A percentile compares a stretch with the other conserved stretches of the same genome.
These are phyloP conservation scores for Nakazawaea peltata DNA, from an alignment of 805 yeast genomes.

Conservation along the genomic window DNA sequence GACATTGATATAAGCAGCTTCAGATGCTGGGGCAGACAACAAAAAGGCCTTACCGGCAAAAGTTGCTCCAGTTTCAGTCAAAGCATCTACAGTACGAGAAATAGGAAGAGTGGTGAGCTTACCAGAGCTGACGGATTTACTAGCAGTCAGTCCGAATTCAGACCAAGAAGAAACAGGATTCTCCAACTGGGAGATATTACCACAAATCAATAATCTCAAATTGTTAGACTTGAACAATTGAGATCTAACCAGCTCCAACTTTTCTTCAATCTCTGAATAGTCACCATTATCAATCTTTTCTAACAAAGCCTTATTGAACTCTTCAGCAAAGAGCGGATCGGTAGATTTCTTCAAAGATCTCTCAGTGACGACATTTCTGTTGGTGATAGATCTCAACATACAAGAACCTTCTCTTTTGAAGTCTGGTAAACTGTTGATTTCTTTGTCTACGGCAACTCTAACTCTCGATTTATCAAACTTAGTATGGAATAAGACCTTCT, in stretches of 20 bases:
- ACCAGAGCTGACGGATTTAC: neutral
- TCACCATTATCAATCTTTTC: conserved; percentile 46
- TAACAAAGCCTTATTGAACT: conserved; percentile 38
- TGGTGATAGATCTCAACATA: conserved; percentile 59
- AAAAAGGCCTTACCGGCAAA: conserved; percentile 52
- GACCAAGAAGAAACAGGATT: conserved; percentile 58
- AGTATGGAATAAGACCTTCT: conserved; percentile 53
- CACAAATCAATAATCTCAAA: conserved; percentile 60
- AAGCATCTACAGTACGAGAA: conserved; percentile 46
- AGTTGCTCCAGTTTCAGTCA: conserved; percentile 45
- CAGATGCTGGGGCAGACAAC: conserved; percentile 75
- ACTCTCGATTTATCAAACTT: conserved; percentile 70
- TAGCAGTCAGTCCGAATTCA: conserved; percentile 19
- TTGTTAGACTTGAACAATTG: conserved; percentile 50
- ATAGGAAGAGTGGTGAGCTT: conserved; percentile 18
- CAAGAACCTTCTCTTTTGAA: conserved; percentile 53
- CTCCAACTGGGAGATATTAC: conserved; percentile 48
- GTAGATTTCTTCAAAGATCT: conserved; percentile 59
- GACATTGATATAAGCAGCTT: conserved; percentile 62
- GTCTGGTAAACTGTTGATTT: conserved; percentile 53
- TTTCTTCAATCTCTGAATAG: conserved; percentile 35
- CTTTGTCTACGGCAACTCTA: conserved; percentile 53
- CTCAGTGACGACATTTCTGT: conserved; percentile 42
- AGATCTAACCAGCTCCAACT: conserved; percentile 43
- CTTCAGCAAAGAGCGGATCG: conserved; percentile 60